Percentiles rank a stretch among this genome's conserved stretches.
These are phyloP conservation scores for Rhizomucor miehei DNA, from an alignment of 371 early-diverging fungal species.

Conservation along the genomic window DNA sequence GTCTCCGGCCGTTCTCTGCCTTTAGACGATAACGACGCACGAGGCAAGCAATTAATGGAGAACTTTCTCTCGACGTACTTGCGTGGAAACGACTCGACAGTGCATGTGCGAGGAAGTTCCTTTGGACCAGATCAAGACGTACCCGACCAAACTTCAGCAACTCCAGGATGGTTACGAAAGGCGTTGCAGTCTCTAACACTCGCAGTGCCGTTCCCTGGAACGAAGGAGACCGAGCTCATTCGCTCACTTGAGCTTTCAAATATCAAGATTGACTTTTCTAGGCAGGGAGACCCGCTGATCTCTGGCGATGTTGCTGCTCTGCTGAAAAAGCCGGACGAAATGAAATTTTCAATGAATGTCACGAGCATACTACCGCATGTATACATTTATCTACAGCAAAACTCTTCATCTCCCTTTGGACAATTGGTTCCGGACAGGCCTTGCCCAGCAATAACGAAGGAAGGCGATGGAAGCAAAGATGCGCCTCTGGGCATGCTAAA, in stretches of 20 bases:
- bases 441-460: conserved; percentile 26
- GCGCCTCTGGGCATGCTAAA: conserved; percentile 11
- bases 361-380: conserved; percentile 34
- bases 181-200: conserved; percentile 33
- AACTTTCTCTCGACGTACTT: conserved; percentile 35
- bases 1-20: conserved; percentile 39
- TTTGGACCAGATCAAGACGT: conserved; percentile 29
- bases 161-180: conserved; percentile 41
- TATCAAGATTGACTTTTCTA: conserved; percentile 41
- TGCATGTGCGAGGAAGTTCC: conserved; percentile 36
- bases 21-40: conserved; percentile 15
- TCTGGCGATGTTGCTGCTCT: conserved; percentile 36
- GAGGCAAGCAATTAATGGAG: conserved; percentile 23
- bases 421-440: conserved; percentile 25
- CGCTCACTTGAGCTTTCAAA: conserved; percentile 29
- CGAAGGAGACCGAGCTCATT: conserved; percentile 36
- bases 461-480: conserved; percentile 5
- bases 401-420: conserved; percentile 37
- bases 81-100: conserved; percentile 31
- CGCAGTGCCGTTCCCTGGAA: conserved; percentile 43
- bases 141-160: background rate
- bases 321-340: conserved; percentile 38
- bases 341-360: conserved; percentile 43
- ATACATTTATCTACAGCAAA: conserved; percentile 24
- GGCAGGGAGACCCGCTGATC: conserved; percentile 20